phyloP scores from a whole-genome alignment of 208 protist species.

The Leishmania turanica region DNA sequence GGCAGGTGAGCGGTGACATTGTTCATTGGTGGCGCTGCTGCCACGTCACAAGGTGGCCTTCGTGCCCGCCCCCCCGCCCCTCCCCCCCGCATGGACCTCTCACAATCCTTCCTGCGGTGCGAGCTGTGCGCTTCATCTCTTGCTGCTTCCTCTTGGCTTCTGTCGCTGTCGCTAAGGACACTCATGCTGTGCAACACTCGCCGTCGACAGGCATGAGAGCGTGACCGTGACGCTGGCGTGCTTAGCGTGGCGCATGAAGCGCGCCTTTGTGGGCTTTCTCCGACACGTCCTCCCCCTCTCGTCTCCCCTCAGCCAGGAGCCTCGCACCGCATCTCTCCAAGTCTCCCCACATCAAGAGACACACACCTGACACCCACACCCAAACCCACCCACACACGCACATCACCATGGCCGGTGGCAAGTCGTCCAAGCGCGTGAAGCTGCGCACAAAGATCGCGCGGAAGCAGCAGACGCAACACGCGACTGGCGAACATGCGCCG shows the following conservation, averaged over 20 bases:
- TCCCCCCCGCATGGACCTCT: neutral
- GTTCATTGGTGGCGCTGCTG: neutral
- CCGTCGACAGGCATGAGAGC: neutral
- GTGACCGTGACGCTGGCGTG: neutral
- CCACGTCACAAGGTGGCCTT: neutral
- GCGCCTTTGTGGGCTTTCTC: neutral
- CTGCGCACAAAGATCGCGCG: constrained; percentile 23
- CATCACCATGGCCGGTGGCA: constrained; percentile 20
- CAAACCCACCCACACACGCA: neutral
- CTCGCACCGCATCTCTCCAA: neutral
- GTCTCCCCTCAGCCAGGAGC: neutral
- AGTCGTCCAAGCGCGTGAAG: constrained; percentile 31
- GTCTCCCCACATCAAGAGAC: neutral
- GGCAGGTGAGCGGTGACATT: neutral
- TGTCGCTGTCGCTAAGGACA: neutral
- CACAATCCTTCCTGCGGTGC: neutral
- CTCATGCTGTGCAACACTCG: neutral
- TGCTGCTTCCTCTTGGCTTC: neutral
- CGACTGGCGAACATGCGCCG: neutral
- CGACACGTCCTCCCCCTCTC: neutral
- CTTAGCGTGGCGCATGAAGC: neutral
- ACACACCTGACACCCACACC: neutral
- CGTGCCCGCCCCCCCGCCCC: neutral
- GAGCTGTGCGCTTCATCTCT: neutral
- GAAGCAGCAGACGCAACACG: constrained; percentile 4